Percentiles rank a stretch among this genome's conserved stretches.
These are phyloP conservation scores for Ziziphus jujuba DNA, from an alignment of 306 rosid genomes.

Conservation along the genomic window DNA sequence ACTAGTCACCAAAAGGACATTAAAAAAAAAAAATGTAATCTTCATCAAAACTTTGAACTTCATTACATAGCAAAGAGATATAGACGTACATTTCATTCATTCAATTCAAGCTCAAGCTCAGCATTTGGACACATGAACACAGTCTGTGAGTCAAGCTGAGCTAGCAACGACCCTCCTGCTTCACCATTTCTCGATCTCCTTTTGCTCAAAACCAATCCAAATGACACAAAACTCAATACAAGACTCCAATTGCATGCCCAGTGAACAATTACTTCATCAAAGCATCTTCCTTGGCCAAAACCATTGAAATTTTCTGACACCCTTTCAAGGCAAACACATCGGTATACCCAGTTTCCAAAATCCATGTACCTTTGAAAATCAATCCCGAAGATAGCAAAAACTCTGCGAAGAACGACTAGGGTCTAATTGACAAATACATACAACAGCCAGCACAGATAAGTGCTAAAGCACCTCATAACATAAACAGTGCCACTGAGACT, in stretches of 20 bases:
- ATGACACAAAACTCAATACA: constrained; percentile 53
- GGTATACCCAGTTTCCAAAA: constrained; percentile 71
- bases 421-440: constrained; percentile 58
- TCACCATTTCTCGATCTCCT: constrained; percentile 42
- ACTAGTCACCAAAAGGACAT: constrained; percentile 7
- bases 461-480: constrained; percentile 51
- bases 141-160: constrained; percentile 40
- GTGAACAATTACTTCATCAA: constrained; percentile 66
- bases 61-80: constrained; percentile 15
- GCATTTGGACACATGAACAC: constrained; percentile 30
- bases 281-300: constrained; percentile 34
- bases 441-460: constrained; percentile 61
- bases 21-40: constrained; percentile 23
- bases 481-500: constrained; percentile 61
- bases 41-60: constrained; percentile 24
- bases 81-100: constrained; percentile 43
- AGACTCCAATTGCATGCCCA: constrained; percentile 58
- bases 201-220: constrained; percentile 48
- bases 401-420: constrained; percentile 70
- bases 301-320: constrained; percentile 49
- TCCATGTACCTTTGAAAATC: constrained; percentile 83
- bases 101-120: constrained; percentile 62
- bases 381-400: constrained; percentile 63
- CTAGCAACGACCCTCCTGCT: constrained; percentile 57
- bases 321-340: constrained; percentile 71